Evolutionary conservation across 2,329 filamentous ascomycete genomes (phyloP), one percentile per base, ranked within the genome.

Genomic region (Fusarium sp.): DNA sequence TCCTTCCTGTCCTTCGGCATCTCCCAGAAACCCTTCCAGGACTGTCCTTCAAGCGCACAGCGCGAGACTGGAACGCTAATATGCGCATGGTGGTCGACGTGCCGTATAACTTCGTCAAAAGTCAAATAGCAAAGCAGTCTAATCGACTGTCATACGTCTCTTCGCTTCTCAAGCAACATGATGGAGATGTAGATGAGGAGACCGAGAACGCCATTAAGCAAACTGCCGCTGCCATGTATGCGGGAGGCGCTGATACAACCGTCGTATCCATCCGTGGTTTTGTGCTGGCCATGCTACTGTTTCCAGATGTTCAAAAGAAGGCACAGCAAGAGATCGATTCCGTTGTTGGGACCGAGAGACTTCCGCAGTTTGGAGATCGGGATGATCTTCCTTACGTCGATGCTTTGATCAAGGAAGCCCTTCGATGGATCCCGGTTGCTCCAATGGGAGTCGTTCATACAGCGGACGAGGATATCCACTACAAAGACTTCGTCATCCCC

Each of bases 391-490:
- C 78, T 2, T 82, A 81, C 12, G 35, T 81, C 10, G 55, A 78
- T 17, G 77, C 74, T 0, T 18, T 81, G 8, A 63, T 81, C 5
- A 81, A 80, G 15, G 80, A 82, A 63, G 35, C 68, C 0, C 36
- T 73, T 5, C 42, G 80, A 5, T 82, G 77, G 78, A 72, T 69
- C 20, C 77, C 79, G 0, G 63, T 80, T 1, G 54, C 75, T 0
- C 80, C 82, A 0, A 73, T 84, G 56, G 75, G 80, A 2, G 77
- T 87, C 3, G 73, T 79, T 2, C 82, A 85, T 51, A 74, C 77
- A 3, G 82, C 84, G 0, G 77, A 78, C 1, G 79, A 79, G 10
- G 77, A 80, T 1, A 56, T 76, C 0, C 14, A 66, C 1, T 80
- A 65, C 14, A 59, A 70, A 13, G 74, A 72, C 0, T 73, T 75